Evolutionary conservation across 164 flowering plant species (phyloP).

Genomic region (Tinospora cordifolia): DNA sequence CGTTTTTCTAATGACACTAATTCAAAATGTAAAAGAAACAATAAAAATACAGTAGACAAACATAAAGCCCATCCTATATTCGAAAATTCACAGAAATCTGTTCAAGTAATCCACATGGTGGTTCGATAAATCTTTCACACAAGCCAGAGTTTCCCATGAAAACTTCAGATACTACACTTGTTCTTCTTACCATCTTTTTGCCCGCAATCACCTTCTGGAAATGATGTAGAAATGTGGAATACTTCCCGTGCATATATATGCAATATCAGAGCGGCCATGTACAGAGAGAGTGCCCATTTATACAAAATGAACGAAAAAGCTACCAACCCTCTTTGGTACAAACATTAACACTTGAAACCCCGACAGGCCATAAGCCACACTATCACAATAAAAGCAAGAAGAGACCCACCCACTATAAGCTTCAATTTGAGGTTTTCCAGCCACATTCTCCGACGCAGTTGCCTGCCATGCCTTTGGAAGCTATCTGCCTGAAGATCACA

Average conservation of each 20-base stretch:
- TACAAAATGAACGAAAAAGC: not conserved
- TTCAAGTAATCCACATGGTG: not conserved
- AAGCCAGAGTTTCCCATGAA: not conserved
- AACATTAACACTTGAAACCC: constrained; percentile 57
- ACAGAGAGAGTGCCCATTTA: constrained; percentile 7
- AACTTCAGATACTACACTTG: not conserved
- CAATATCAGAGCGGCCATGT: not conserved
- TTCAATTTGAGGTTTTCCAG: constrained; percentile 76
- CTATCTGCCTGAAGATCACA: constrained; percentile 66
- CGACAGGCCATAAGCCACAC: constrained; percentile 56
- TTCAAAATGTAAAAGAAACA: too few relatives aligned
- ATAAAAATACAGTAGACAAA: not conserved
- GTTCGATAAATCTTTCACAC: not conserved
- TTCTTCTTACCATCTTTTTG: not conserved
- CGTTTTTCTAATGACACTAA: too few relatives aligned
- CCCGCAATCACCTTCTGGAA: not conserved
- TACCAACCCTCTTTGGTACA: not conserved
- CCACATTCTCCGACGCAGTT: constrained; percentile 90
- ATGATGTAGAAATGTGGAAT: not conserved
- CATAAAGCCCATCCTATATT: not conserved
- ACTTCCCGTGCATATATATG: not conserved
- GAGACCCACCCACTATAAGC: constrained; percentile 58
- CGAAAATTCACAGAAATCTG: not conserved
- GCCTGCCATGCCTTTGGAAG: constrained; percentile 97
- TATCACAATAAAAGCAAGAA: constrained; percentile 45